Evolutionary conservation across 805 yeast species (phyloP).

Genomic region (Candida palmyrensis): DNA sequence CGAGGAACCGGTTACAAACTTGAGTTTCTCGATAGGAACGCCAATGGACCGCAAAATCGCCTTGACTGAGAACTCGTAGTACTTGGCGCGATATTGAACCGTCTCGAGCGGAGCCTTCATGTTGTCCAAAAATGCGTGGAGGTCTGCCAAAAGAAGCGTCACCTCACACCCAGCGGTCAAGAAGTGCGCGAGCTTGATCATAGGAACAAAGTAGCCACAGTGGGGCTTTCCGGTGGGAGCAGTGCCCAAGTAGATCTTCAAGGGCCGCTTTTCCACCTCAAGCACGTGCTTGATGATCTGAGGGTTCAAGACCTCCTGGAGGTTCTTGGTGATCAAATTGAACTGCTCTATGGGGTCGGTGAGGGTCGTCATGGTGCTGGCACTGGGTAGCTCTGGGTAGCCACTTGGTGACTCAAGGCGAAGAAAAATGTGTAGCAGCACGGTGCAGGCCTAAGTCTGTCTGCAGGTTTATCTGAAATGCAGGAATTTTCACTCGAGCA

Average conservation of each 20-base stretch:
- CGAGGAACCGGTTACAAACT: constrained; percentile 82
- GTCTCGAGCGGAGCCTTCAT: constrained; percentile 97
- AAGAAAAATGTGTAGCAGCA: too few species aligned
- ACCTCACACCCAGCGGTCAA: constrained; percentile 95
- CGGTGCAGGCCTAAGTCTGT: too few species aligned
- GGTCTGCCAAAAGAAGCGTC: constrained; percentile 84
- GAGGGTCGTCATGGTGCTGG: constrained; percentile 17
- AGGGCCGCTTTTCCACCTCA: constrained; percentile 74
- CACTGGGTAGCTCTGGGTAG: too few species aligned
- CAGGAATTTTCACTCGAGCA: too few species aligned
- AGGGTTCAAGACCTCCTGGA: constrained; percentile 88
- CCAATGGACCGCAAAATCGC: constrained; percentile 80
- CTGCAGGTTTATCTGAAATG: too few species aligned
- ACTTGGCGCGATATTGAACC: constrained; percentile 81
- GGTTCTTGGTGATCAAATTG: constrained; percentile 72
- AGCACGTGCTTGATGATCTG: constrained; percentile 82
- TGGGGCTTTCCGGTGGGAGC: constrained; percentile 99
- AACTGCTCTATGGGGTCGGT: constrained; percentile 59
- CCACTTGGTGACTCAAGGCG: too few species aligned
- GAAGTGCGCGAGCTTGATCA: constrained; percentile 94
- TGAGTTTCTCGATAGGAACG: constrained; percentile 86
- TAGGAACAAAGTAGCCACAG: constrained; percentile 97
- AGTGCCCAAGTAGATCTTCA: constrained; percentile 96
- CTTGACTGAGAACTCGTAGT: constrained; percentile 80
- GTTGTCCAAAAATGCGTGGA: constrained; percentile 95